Percentiles rank a stretch among this genome's conserved stretches.
phyloP scores from a whole-genome alignment of 495 filamentous ascomycete species.

The Oidiodendron maius region DNA sequence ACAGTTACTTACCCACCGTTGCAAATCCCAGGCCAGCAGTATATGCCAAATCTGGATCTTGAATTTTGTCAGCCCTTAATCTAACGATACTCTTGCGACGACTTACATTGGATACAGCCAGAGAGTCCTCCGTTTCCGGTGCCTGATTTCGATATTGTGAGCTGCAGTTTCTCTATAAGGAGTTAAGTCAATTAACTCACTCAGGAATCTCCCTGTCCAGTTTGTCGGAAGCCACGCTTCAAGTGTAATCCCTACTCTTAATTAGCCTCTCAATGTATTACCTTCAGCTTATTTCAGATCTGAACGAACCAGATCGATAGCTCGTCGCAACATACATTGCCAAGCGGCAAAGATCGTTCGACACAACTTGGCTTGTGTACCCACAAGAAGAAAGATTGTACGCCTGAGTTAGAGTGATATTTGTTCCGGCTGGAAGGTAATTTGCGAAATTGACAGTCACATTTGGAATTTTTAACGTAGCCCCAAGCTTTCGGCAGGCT shows the following conservation, averaged over 20 bases:
- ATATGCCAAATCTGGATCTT: conserved; percentile 16
- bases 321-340: conserved; percentile 50
- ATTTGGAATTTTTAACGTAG: conserved; percentile 4
- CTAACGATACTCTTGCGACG: neutral
- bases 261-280: neutral
- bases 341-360: conserved; percentile 49
- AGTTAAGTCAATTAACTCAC: neutral
- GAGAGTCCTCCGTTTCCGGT: conserved; percentile 16
- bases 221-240: conserved; percentile 52
- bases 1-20: conserved; percentile 35
- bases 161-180: neutral
- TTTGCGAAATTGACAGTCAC: conserved; percentile 17
- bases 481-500: conserved; percentile 8
- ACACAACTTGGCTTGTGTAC: conserved; percentile 32
- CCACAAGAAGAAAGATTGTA: conserved; percentile 36
- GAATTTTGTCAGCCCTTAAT: neutral
- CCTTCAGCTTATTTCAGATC: neutral
- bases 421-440: conserved; percentile 43
- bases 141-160: neutral
- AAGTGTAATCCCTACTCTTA: conserved; percentile 37
- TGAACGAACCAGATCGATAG: conserved; percentile 28
- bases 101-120: conserved; percentile 18
- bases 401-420: conserved; percentile 37
- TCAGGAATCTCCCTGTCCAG: conserved; percentile 19
- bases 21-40: conserved; percentile 45